A percentile compares a stretch with the other conserved stretches of the same genome.
Conservation (phyloP, 2,329 filamentous ascomycete genomes). For the Diaporthe sp. region DNA sequence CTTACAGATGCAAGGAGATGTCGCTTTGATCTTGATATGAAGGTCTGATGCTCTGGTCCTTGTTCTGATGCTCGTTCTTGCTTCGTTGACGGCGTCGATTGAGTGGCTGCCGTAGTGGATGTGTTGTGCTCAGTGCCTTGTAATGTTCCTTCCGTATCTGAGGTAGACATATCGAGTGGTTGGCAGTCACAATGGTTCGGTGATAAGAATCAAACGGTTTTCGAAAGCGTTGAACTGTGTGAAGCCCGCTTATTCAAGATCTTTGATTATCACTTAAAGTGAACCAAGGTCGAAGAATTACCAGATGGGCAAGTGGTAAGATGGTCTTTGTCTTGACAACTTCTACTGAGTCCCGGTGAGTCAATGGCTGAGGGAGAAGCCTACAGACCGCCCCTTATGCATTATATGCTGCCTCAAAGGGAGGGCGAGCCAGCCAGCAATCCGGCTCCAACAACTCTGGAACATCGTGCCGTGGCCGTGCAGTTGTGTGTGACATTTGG, state of each 20-base stretch:
- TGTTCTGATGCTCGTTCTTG: neutral
- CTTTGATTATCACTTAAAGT: neutral
- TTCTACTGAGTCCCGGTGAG: constrained; percentile 3
- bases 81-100: neutral
- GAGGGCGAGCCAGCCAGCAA: constrained; percentile 22
- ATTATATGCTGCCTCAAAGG: constrained; percentile 11
- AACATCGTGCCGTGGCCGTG: constrained; percentile 8
- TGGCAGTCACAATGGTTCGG: no score
- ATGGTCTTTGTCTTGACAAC: neutral
- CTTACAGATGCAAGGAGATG: constrained; percentile 51
- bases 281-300: neutral
- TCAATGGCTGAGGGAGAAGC: neutral
- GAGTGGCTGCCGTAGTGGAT: neutral
- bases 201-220: neutral
- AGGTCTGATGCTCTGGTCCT: neutral
- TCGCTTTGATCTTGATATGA: constrained; percentile 42
- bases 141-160: constrained; percentile 8
- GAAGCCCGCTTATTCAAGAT: neutral
- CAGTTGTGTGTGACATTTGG: constrained; percentile 9
- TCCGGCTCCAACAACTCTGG: constrained; percentile 10
- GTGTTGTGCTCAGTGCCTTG: constrained; percentile 8
- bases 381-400: neutral
- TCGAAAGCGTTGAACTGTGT: neutral
- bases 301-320: neutral
- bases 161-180: neutral